Evolutionary conservation across 2,329 filamentous ascomycete species (phyloP).

Genomic region (Bimuria novae-zelandiae): DNA sequence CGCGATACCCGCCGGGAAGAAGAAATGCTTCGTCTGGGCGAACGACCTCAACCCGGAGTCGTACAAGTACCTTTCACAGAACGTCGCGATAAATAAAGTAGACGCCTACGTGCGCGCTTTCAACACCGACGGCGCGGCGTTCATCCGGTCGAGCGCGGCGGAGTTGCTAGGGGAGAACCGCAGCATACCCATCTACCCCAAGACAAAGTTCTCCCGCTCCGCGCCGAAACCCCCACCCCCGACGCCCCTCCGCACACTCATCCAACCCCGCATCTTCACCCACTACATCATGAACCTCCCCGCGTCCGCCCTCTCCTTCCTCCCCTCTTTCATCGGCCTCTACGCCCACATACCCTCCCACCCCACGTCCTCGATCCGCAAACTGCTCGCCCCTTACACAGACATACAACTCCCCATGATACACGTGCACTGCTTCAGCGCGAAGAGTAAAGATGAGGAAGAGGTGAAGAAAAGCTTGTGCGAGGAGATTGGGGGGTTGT

Average conservation of each 20-base stretch:
- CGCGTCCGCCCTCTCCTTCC: conserved; percentile 83
- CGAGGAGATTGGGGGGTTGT: conserved; percentile 64
- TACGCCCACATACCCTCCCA: conserved; percentile 64
- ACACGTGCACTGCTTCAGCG: conserved; percentile 93
- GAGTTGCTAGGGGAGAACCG: conserved; percentile 59
- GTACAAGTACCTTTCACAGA: conserved; percentile 71
- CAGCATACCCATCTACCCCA: conserved; percentile 50
- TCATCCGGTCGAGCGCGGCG: conserved; percentile 74
- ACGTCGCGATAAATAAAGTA: conserved; percentile 80
- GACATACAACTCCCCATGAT: conserved; percentile 72
- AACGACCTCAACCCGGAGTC: conserved; percentile 97
- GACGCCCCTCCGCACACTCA: conserved; percentile 44
- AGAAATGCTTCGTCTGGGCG: conserved; percentile 89
- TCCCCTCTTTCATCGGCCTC: conserved; percentile 75
- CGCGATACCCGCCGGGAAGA: conserved; percentile 87
- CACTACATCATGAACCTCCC: conserved; percentile 99
- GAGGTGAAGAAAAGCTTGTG: conserved; percentile 65
- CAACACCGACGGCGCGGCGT: conserved; percentile 79
- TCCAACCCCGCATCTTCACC: conserved; percentile 74
- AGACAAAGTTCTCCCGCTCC: conserved; percentile 35
- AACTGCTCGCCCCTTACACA: conserved; percentile 49
- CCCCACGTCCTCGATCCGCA: conserved; percentile 28
- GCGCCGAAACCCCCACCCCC: conserved; percentile 29
- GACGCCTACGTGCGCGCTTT: conserved; percentile 71
- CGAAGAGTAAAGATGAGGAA: conserved; percentile 76